Percentiles rank a stretch among this genome's conserved stretches.
These are phyloP conservation scores for Plasmodium coatneyi DNA, from an alignment of 169 alveolate species.

Conservation along the genomic window DNA sequence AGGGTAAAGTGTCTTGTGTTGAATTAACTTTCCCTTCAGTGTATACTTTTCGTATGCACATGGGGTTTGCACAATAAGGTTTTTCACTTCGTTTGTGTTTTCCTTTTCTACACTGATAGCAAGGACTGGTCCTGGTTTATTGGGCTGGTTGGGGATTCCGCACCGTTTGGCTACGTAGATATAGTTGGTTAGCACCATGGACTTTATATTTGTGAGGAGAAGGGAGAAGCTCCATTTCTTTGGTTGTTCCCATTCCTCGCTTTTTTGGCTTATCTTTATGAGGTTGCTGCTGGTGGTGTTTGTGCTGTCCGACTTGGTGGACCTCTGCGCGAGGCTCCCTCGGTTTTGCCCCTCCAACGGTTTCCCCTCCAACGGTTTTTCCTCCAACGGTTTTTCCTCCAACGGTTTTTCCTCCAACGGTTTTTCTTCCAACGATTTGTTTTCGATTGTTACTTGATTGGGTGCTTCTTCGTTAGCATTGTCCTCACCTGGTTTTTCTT, in stretches of 20 bases:
- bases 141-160: conserved; percentile 73
- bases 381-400: not conserved
- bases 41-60: conserved; percentile 73
- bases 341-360: not conserved
- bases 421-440: not conserved
- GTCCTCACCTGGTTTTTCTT: not conserved
- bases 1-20: conserved; percentile 82
- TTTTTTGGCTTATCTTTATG: conserved; percentile 42
- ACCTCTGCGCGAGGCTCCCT: not conserved
- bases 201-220: conserved; percentile 58
- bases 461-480: not conserved
- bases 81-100: conserved; percentile 4
- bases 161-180: conserved; percentile 69
- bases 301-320: not conserved
- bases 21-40: conserved; percentile 74
- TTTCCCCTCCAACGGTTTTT: not conserved
- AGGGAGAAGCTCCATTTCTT: conserved; percentile 72
- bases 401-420: not conserved
- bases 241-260: conserved; percentile 56
- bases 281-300: conserved; percentile 43
- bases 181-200: conserved; percentile 47
- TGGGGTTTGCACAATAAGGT: conserved; percentile 68
- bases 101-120: conserved; percentile 59
- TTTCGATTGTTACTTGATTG: not conserved
- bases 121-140: conserved; percentile 73